phyloP scores from a whole-genome alignment of 164 flowering plant genomes.

The Paratinospora sagittata region DNA sequence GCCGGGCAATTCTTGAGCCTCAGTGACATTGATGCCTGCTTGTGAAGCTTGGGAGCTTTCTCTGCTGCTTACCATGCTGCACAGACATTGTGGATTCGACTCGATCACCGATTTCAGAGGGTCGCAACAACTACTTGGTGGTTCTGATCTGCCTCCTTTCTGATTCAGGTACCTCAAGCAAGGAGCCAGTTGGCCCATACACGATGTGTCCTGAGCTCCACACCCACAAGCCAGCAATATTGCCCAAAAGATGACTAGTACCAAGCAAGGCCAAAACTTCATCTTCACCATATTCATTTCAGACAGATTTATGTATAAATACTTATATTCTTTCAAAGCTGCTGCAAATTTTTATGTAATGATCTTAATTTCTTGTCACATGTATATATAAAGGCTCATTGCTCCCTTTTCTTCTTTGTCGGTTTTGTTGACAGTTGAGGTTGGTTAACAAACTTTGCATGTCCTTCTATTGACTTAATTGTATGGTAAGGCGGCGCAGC shows the following conservation, averaged over 20 bases:
- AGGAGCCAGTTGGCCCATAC: slow-evolving; percentile 45
- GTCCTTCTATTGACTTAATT: neutral
- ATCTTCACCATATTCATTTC: slow-evolving; percentile 10
- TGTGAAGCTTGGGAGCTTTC: slow-evolving; percentile 32
- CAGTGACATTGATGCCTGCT: slow-evolving; percentile 40
- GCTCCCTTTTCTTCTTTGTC: neutral
- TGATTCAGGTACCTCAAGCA: slow-evolving; percentile 57
- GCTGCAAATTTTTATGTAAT: neutral
- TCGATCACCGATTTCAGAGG: slow-evolving; percentile 53
- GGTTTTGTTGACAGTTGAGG: slow-evolving; percentile 5
- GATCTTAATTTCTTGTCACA: neutral
- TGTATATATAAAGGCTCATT: neutral
- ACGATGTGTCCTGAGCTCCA: slow-evolving; percentile 23
- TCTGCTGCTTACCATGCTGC: slow-evolving; percentile 38
- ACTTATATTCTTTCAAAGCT: too few relatives aligned
- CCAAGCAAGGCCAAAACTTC: slow-evolving; percentile 2
- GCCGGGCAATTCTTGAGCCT: slow-evolving; percentile 51
- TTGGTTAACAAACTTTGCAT: slow-evolving; percentile 16
- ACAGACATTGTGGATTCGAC: slow-evolving; percentile 53
- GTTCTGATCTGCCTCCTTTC: slow-evolving; percentile 30
- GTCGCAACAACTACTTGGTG: slow-evolving; percentile 54
- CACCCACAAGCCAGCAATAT: slow-evolving; percentile 8
- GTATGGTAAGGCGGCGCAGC: neutral
- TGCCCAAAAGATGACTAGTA: slow-evolving; percentile 7
- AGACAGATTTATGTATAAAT: too few relatives aligned